Evolutionary conservation across 2,329 filamentous ascomycete genomes (phyloP), one percentile per base, ranked within the genome.

Genomic region (Fusarium odoratissimum): DNA sequence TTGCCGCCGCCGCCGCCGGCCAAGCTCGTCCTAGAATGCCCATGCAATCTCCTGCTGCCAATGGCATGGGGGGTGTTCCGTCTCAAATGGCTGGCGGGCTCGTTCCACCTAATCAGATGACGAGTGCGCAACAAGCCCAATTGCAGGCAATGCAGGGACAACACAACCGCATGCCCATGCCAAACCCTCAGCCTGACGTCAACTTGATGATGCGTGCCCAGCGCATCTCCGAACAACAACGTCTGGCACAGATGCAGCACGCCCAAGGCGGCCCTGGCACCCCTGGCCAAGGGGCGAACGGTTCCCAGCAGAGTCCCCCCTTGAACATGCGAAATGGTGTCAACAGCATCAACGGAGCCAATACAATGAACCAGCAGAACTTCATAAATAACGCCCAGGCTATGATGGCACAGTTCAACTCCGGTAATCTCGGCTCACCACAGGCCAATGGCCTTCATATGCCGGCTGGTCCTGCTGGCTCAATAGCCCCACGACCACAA

Each of bases 81-180:
- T 81, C 83, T n/a, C 89, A 85, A 78, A 85, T 88, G 81, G 81
- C 80, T 69, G 86, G 83, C 60, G 87, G 82, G 69, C 87, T 85
- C 48, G 86, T 84, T 64, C 87, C 84, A 31, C 89, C 84, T 6
- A 86, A 90, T 78, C 87, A 89, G 45, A 88, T 93, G 84, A 90
- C 89, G 66, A 88, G 88, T 49, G 86, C 93, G 30, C 90, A 91
- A 41, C 91, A 93, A 78, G 91, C 92, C 30, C 92, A 92, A 72
- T 87, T 94, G 84, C 91, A 92, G 75, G 86, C 86, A 21, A 74
- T 83, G 73, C 84, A 88, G 69, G 84, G 83, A 10, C 88, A 92
- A 72, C 86, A 90, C 70, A 86, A 89, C 59, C 88, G 91, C 60
- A 87, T 93, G 84, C 87, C 90, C 4, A 80, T 82, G 73, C 79